Percentiles rank a stretch among this genome's conserved stretches.
These are phyloP conservation scores for Byssochlamys sp. DNA, from an alignment of 2,329 filamentous ascomycete species.

Conservation along the genomic window DNA sequence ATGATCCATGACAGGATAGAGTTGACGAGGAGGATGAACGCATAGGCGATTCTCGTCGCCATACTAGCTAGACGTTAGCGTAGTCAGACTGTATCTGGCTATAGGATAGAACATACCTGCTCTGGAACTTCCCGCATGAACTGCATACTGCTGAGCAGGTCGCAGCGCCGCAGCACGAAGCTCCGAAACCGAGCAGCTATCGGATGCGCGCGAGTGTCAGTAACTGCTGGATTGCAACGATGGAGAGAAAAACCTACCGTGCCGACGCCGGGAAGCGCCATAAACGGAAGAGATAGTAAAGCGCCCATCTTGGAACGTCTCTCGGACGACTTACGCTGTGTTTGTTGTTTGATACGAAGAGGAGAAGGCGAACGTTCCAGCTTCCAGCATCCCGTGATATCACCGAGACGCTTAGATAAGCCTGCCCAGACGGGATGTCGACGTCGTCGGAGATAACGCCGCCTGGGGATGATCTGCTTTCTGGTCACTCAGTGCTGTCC, in stretches of 20 bases:
- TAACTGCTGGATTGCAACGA: constrained; percentile 1
- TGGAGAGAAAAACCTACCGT: constrained; percentile 49
- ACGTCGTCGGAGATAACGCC: constrained; percentile 3
- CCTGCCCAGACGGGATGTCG: not conserved
- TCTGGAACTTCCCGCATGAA: constrained; percentile 91
- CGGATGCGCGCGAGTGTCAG: constrained; percentile 9
- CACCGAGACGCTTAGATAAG: constrained; percentile 3
- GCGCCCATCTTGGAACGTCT: constrained; percentile 63
- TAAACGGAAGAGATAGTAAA: constrained; percentile 74
- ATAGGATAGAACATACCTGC: constrained; percentile 53
- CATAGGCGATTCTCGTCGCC: constrained; percentile 92
- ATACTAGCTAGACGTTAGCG: constrained; percentile 51
- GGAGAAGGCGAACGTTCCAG: constrained; percentile 1
- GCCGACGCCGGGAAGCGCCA: constrained; percentile 76
- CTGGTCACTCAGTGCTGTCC: not conserved
- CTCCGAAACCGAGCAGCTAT: constrained; percentile 66
- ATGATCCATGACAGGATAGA: constrained; percentile 97
- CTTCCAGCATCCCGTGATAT: not conserved
- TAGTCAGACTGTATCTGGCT: not conserved
- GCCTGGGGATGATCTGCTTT: not conserved
- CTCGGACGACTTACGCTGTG: not conserved
- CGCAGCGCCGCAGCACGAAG: constrained; percentile 90
- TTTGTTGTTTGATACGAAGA: not conserved
- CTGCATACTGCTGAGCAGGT: constrained; percentile 94
- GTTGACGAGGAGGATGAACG: constrained; percentile 87